Percentiles rank a stretch among this genome's conserved stretches.
phyloP scores from a whole-genome alignment of 306 rosid species.

The Abrus pulchellus region DNA sequence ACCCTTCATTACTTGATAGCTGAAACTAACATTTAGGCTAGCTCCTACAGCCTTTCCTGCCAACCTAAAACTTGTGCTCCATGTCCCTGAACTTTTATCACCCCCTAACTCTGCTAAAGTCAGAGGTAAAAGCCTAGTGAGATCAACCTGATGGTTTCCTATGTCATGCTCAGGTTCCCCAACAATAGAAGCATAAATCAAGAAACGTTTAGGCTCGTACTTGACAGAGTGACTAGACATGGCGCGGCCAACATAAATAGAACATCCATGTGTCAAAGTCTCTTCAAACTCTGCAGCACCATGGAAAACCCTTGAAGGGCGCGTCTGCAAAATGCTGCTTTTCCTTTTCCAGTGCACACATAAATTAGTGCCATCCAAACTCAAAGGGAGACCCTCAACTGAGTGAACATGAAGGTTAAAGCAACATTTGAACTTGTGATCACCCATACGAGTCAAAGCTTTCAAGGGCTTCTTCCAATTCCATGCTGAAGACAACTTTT shows the following conservation, averaged over 20 bases:
- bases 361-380: slow-evolving; percentile 59
- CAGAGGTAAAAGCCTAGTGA: slow-evolving; percentile 76
- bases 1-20: slow-evolving; percentile 64
- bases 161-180: slow-evolving; percentile 62
- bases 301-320: slow-evolving; percentile 52
- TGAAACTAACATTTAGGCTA: slow-evolving; percentile 73
- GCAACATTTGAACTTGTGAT: slow-evolving; percentile 63
- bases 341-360: slow-evolving; percentile 78
- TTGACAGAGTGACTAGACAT: slow-evolving; percentile 63
- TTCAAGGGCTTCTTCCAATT: slow-evolving; percentile 88
- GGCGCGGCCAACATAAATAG: slow-evolving; percentile 63
- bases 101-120: slow-evolving; percentile 74
- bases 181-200: slow-evolving; percentile 64
- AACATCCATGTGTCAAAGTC: slow-evolving; percentile 65
- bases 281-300: slow-evolving; percentile 71
- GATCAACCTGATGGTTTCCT: slow-evolving; percentile 74
- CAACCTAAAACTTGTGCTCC: slow-evolving; percentile 81
- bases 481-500: slow-evolving; percentile 66
- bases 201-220: slow-evolving; percentile 67
- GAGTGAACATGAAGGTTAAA: slow-evolving; percentile 77
- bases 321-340: slow-evolving; percentile 60
- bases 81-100: slow-evolving; percentile 68
- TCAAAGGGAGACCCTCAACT: slow-evolving; percentile 66
- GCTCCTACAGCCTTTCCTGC: slow-evolving; percentile 81
- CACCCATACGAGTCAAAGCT: slow-evolving; percentile 70